A percentile compares a stretch with the other conserved stretches of the same genome.
phyloP scores from a whole-genome alignment of 306 rosid genomes.

The Betula pendula region DNA sequence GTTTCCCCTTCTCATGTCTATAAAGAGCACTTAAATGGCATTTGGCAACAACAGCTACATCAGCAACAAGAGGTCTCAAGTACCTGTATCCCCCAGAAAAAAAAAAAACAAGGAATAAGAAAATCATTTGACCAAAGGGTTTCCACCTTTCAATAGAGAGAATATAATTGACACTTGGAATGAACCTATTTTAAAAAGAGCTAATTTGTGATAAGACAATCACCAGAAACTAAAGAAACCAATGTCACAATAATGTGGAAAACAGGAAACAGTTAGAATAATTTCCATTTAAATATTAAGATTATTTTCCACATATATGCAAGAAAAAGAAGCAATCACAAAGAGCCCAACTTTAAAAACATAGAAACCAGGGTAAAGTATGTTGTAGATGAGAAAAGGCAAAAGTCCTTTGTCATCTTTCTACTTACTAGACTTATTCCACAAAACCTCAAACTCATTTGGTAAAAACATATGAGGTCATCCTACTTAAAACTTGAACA shows the following conservation, averaged over 20 bases:
- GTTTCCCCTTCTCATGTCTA: slow-evolving; percentile 88
- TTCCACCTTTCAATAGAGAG: background rate
- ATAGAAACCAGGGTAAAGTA: background rate
- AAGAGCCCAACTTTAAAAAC: background rate
- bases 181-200: background rate
- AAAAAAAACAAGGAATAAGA: slow-evolving; percentile 4
- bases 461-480: background rate
- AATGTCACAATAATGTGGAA: background rate
- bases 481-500: background rate
- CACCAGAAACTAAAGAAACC: background rate
- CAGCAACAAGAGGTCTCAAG: slow-evolving; percentile 94
- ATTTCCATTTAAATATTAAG: background rate
- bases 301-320: background rate
- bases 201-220: background rate
- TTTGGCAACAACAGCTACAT: slow-evolving; percentile 95
- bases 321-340: background rate
- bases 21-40: slow-evolving; percentile 96
- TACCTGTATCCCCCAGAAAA: slow-evolving; percentile 49
- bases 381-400: background rate
- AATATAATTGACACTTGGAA: background rate
- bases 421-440: background rate
- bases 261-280: background rate
- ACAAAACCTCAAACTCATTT: background rate
- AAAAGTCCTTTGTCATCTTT: background rate
- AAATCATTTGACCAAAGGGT: background rate